phyloP scores from a whole-genome alignment of 495 filamentous ascomycete species.

The Penicillium cataractarum region DNA sequence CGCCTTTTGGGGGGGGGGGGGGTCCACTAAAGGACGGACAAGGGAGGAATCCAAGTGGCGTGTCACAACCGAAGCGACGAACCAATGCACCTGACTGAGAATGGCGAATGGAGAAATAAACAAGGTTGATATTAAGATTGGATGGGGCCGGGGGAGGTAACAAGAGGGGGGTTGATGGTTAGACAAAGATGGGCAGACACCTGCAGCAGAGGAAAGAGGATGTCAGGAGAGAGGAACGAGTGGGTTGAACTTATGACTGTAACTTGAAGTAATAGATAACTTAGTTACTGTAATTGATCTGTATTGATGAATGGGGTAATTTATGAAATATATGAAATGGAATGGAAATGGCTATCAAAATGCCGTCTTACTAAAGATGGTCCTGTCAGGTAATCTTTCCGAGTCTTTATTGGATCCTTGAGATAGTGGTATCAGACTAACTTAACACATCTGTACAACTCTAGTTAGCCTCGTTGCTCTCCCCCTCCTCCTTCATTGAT shows the following conservation, averaged over 20 bases:
- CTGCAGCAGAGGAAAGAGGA: not conserved
- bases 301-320: not conserved
- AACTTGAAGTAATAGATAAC: too few relatives aligned
- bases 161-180: not conserved
- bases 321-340: not conserved
- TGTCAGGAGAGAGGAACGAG: not conserved
- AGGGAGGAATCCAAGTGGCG: not conserved
- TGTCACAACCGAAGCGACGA: not conserved
- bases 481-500: not conserved
- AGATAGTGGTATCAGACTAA: not conserved
- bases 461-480: not conserved
- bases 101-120: not conserved
- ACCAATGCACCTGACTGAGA: not conserved
- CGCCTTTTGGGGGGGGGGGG: not conserved
- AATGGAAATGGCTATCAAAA: not conserved
- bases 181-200: not conserved
- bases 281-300: too few relatives aligned
- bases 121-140: not conserved
- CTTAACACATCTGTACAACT: not conserved
- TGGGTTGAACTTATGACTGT: too few relatives aligned
- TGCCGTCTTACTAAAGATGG: too few relatives aligned
- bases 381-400: slow-evolving; percentile 1
- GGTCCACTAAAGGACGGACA: not conserved
- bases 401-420: not conserved
- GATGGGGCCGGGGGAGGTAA: not conserved